Evolutionary conservation across 805 yeast genomes (phyloP).

Genomic region (Pichia deserticola): DNA sequence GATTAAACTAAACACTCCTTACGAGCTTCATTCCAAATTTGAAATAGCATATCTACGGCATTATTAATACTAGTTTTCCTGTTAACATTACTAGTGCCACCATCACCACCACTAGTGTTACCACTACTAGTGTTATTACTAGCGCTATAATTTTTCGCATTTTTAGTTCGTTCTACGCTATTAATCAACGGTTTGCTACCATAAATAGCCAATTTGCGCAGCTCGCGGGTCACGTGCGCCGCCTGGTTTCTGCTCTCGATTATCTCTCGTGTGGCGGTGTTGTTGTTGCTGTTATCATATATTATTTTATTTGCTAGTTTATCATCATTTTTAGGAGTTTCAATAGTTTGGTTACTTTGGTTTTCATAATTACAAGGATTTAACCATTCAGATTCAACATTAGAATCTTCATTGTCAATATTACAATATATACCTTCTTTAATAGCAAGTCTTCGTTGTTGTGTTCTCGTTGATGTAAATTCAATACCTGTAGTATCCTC

Average conservation of each 20-base stretch:
- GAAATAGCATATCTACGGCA: too few relatives aligned
- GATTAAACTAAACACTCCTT: too few relatives aligned
- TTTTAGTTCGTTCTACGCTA: background rate
- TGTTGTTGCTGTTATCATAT: background rate
- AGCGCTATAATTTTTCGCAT: background rate
- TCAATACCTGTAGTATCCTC: too few relatives aligned
- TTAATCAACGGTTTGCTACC: conserved; percentile 15
- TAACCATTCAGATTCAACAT: too few relatives aligned
- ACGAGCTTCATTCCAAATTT: too few relatives aligned
- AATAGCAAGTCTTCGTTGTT: background rate
- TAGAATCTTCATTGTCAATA: too few relatives aligned
- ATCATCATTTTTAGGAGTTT: too few relatives aligned
- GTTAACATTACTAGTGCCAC: background rate
- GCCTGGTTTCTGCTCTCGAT: conserved; percentile 22
- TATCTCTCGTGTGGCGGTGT: background rate
- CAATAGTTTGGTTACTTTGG: too few relatives aligned
- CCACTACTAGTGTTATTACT: background rate
- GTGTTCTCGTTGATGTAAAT: background rate
- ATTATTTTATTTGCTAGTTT: too few relatives aligned
- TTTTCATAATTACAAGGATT: too few relatives aligned
- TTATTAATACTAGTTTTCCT: too few relatives aligned
- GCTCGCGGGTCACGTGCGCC: conserved; percentile 24
- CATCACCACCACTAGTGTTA: background rate
- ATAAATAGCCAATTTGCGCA: conserved; percentile 23
- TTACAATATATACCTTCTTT: background rate